Percentiles rank a stretch among this genome's conserved stretches.
Evolutionary conservation across 371 early-diverging fungal species (phyloP).

Genomic region (Dipsacomyces acuminosporus): DNA sequence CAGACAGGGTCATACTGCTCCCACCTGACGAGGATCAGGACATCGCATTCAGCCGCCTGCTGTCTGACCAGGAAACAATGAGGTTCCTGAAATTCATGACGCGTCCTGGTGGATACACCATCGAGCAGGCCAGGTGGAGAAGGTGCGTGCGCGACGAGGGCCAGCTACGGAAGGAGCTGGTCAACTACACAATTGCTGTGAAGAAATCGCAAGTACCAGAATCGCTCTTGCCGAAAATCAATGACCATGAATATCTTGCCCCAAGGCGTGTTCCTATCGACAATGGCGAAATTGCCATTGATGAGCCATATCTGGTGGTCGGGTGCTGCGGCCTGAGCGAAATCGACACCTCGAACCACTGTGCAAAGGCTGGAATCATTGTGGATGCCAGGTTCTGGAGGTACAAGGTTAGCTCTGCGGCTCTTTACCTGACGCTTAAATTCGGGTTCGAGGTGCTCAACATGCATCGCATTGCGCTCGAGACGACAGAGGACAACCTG

Average conservation of each 20-base stretch:
- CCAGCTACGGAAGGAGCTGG: constrained; percentile 17
- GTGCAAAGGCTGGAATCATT: constrained; percentile 41
- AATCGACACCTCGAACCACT: constrained; percentile 18
- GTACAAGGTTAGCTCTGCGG: constrained; percentile 27
- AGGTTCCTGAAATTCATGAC: constrained; percentile 35
- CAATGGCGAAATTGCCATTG: constrained; percentile 18
- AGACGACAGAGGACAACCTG: constrained; percentile 27
- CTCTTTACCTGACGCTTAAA: constrained; percentile 30
- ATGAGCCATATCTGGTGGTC: constrained; percentile 34
- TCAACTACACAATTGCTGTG: constrained; percentile 29
- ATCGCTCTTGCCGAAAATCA: constrained; percentile 3
- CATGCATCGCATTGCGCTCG: constrained; percentile 36
- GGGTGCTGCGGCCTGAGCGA: constrained; percentile 41
- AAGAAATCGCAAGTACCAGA: constrained; percentile 23
- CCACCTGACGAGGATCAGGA: constrained; percentile 42
- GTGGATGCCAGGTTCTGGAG: constrained; percentile 44
- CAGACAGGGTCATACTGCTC: constrained; percentile 15
- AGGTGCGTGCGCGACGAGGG: constrained; percentile 16
- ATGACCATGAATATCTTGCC: constrained; percentile 20
- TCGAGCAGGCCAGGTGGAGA: constrained; percentile 13
- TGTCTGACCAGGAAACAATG: constrained; percentile 39
- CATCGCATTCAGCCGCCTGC: constrained; percentile 14
- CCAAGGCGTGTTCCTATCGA: constrained; percentile 17
- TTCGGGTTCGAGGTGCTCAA: constrained; percentile 34
- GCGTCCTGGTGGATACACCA: constrained; percentile 21